These are phyloP conservation scores for Gossypium turneri DNA, from an alignment of 345 rosid species.

Conservation along the genomic window DNA sequence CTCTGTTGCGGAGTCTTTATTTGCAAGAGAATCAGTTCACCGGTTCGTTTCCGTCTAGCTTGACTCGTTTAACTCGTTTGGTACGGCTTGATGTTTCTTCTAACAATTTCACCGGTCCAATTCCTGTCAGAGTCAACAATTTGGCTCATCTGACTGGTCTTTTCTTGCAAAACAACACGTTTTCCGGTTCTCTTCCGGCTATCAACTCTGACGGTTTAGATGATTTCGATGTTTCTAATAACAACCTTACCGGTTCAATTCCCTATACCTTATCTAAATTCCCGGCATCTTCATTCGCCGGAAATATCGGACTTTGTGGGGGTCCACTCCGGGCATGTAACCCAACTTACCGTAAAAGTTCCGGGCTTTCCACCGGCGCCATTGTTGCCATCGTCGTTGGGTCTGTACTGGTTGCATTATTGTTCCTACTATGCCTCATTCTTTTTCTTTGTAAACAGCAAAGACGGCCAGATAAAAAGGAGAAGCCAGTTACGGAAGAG, in stretches of 20 bases:
- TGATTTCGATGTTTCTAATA: conserved; percentile 66
- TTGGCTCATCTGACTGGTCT: conserved; percentile 65
- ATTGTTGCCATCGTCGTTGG: conserved; percentile 63
- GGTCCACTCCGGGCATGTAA: conserved; percentile 63
- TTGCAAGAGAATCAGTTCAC: conserved; percentile 60
- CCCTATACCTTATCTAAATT: conserved; percentile 48
- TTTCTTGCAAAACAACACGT: conserved; percentile 51
- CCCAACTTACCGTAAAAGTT: conserved; percentile 31
- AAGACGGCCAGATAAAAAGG: conserved; percentile 27
- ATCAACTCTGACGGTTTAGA: conserved; percentile 33
- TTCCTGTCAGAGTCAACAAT: conserved; percentile 71
- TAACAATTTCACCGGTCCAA: conserved; percentile 66
- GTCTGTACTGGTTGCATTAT: conserved; percentile 26
- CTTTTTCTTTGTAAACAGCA: conserved; percentile 44
- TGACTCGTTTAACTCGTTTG: conserved; percentile 50
- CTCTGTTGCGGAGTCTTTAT: conserved; percentile 65
- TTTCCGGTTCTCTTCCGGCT: conserved; percentile 66
- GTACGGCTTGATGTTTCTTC: conserved; percentile 73
- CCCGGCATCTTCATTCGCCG: conserved; percentile 51
- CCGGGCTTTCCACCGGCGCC: conserved; percentile 57
- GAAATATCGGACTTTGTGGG: conserved; percentile 81
- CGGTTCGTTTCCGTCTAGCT: conserved; percentile 57
- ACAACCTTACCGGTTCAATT: conserved; percentile 76
- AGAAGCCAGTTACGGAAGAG: conserved; percentile 34
- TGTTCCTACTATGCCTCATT: conserved; percentile 46